These are phyloP conservation scores for Kodamaea sagamina DNA, from an alignment of 805 yeast genomes.

Conservation along the genomic window DNA sequence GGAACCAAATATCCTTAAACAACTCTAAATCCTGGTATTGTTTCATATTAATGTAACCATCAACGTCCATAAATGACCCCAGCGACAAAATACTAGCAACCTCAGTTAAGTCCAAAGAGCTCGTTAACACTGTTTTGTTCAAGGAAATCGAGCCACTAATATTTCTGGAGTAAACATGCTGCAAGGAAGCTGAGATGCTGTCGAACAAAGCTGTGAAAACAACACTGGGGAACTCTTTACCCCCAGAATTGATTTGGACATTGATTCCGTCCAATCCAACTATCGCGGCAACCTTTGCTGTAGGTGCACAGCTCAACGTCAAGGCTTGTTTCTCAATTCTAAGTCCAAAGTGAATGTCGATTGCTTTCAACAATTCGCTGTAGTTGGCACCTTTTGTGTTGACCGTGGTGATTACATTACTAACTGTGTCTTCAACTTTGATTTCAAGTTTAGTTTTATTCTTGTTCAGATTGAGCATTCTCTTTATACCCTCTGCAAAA, in stretches of 20 bases:
- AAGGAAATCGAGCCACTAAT: constrained; percentile 68
- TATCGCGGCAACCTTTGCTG: constrained; percentile 87
- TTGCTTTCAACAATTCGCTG: constrained; percentile 45
- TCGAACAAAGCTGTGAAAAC: constrained; percentile 50
- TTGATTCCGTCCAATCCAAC: constrained; percentile 72
- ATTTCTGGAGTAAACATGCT: constrained; percentile 89
- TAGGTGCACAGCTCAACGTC: constrained; percentile 87
- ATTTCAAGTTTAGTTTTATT: constrained; percentile 9
- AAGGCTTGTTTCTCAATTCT: constrained; percentile 72
- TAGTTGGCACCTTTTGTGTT: constrained; percentile 22
- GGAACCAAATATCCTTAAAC: constrained; percentile 81
- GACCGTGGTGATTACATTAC: constrained; percentile 6
- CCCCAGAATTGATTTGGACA: constrained; percentile 54
- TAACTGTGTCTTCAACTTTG: constrained; percentile 5
- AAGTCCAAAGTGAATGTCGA: constrained; percentile 64
- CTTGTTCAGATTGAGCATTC: constrained; percentile 40
- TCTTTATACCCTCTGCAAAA: constrained; percentile 50
- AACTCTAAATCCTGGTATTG: constrained; percentile 85
- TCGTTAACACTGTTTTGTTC: constrained; percentile 48
- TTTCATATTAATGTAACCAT: constrained; percentile 69
- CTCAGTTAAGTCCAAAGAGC: constrained; percentile 48
- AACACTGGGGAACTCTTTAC: constrained; percentile 37
- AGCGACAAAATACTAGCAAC: constrained; percentile 48
- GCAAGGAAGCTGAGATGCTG: constrained; percentile 69
- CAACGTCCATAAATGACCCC: constrained; percentile 55